Conservation (phyloP, 441 rosid species). For the Sinapis alba region DNA sequence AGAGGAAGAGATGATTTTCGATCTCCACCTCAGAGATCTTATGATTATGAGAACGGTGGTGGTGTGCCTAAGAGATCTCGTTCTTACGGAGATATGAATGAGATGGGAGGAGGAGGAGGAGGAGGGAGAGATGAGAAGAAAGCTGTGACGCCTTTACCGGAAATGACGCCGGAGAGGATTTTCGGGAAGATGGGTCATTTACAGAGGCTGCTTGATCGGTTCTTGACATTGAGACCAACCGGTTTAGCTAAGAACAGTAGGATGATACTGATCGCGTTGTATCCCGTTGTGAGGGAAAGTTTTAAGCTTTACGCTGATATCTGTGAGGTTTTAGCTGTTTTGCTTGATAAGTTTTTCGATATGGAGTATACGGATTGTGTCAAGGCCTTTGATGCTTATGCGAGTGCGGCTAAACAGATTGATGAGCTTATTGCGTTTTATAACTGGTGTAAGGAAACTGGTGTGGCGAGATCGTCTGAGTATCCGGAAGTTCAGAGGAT, state of each 20-base stretch:
- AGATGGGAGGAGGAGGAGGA: conserved; percentile 44
- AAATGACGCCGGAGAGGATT: conserved; percentile 84
- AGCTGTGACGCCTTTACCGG: conserved; percentile 70
- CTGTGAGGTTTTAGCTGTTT: conserved; percentile 53
- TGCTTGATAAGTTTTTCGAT: conserved; percentile 53
- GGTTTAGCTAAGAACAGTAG: conserved; percentile 58
- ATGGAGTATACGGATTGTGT: conserved; percentile 64
- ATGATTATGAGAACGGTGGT: conserved; percentile 56
- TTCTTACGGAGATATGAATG: conserved; percentile 86
- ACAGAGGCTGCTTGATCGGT: conserved; percentile 84
- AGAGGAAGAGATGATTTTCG: conserved; percentile 63
- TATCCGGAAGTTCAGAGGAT: conserved; percentile 64
- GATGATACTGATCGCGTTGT: conserved; percentile 52
- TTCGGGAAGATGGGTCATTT: conserved; percentile 89
- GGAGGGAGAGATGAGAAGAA: conserved; percentile 58
- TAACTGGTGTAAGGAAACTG: conserved; percentile 61
- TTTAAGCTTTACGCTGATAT: conserved; percentile 57
- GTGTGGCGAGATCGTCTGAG: conserved; percentile 64
- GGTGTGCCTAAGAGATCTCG: conserved; percentile 68
- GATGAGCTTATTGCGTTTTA: conserved; percentile 61
- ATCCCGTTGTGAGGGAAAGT: conserved; percentile 59
- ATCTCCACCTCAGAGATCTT: conserved; percentile 70
- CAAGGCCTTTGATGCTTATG: conserved; percentile 56
- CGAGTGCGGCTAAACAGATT: conserved; percentile 55
- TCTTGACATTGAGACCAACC: conserved; percentile 50